phyloP scores from a whole-genome alignment of 176 grass and related monocot genomes.

The Aegilops umbellulata region DNA sequence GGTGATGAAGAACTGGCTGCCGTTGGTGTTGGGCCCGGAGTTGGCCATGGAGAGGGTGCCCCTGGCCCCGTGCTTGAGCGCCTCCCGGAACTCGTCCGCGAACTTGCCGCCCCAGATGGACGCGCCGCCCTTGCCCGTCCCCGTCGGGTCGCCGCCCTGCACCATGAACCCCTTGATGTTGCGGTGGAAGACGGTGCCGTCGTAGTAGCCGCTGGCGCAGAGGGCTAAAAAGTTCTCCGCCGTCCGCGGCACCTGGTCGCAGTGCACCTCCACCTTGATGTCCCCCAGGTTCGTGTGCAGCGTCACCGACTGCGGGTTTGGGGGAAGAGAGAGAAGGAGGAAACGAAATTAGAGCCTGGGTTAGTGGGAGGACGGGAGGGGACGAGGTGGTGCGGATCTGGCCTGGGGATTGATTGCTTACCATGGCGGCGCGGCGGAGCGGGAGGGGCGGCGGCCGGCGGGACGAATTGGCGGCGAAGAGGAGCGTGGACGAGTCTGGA shows the following conservation, averaged over 20 bases:
- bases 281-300: slow-evolving; percentile 98
- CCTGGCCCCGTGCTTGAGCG: slow-evolving; percentile 88
- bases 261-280: slow-evolving; percentile 97
- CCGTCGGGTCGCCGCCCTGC: slow-evolving; percentile 92
- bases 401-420: slow-evolving; percentile 7
- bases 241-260: slow-evolving; percentile 79
- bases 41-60: slow-evolving; percentile 90
- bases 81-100: slow-evolving; percentile 84
- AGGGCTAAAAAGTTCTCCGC: slow-evolving; percentile 93
- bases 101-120: slow-evolving; percentile 94
- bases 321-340: background rate
- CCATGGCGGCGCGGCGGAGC: slow-evolving; percentile 33
- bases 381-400: background rate
- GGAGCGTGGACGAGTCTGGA: background rate
- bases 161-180: slow-evolving; percentile 99
- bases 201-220: slow-evolving; percentile 93
- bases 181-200: slow-evolving; percentile 87
- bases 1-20: slow-evolving; percentile 96
- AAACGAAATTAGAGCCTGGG: no score
- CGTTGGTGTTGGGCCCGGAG: slow-evolving; percentile 89
- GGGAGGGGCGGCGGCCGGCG: background rate
- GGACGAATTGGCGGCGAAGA: background rate
- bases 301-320: slow-evolving; percentile 67
- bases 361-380: no score
- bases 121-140: slow-evolving; percentile 80